These are phyloP conservation scores for Corinectria fuckeliana DNA, from an alignment of 2,329 filamentous ascomycete species.

Conservation along the genomic window DNA sequence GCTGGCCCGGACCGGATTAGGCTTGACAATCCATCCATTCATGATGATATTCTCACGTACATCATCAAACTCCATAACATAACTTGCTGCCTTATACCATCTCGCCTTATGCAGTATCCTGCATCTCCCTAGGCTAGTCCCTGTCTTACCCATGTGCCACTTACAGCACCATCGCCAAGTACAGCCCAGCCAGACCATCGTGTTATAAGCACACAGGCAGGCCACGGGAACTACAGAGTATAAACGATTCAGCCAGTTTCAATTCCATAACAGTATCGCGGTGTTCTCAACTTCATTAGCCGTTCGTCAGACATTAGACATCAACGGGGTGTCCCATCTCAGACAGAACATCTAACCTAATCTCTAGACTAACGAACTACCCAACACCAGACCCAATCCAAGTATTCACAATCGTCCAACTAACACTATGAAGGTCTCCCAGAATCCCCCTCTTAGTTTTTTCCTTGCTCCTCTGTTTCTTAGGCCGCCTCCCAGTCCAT, in stretches of 20 bases:
- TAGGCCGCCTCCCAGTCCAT: constrained; percentile 47
- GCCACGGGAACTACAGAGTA: not conserved
- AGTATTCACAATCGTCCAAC: not conserved
- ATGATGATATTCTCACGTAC: not conserved
- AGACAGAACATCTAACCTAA: not conserved
- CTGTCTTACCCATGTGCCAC: too few species aligned
- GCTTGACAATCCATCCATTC: not conserved
- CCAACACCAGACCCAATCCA: not conserved
- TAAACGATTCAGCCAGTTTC: not conserved
- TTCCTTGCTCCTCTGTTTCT: not conserved
- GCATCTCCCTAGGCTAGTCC: too few species aligned
- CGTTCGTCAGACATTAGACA: not conserved
- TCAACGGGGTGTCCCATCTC: not conserved
- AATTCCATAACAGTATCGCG: not conserved
- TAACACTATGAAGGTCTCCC: not conserved
- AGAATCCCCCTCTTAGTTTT: not conserved
- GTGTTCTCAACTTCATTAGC: not conserved
- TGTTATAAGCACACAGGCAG: too few species aligned
- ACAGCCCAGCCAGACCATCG: too few species aligned
- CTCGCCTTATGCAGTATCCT: not conserved
- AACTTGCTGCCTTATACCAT: not conserved
- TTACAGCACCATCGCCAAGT: too few species aligned
- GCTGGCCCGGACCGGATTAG: not conserved
- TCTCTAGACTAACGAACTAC: not conserved
- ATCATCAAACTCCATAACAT: not conserved